phyloP scores from a whole-genome alignment of 495 filamentous ascomycete genomes.

The Geoglossum glabrum region DNA sequence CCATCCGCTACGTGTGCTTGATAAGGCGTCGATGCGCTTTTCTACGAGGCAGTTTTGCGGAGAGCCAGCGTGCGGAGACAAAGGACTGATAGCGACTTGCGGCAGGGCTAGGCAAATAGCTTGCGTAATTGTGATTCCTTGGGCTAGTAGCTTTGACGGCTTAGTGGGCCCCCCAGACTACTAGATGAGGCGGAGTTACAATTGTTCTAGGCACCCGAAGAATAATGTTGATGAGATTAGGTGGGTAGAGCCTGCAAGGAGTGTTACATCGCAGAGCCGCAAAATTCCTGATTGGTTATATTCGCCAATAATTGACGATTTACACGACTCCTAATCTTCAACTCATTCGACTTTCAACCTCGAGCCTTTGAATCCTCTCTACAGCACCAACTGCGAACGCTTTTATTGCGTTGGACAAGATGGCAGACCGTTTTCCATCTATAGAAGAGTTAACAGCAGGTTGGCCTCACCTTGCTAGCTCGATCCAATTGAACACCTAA shows the following conservation, averaged over 20 bases:
- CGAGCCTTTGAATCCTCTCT: neutral
- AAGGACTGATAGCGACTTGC: neutral
- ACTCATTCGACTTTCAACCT: neutral
- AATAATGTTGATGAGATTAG: neutral
- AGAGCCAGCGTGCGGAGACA: neutral
- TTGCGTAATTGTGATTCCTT: neutral
- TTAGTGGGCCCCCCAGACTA: neutral
- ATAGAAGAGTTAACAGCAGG: slow-evolving; percentile 90
- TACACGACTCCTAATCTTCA: no score
- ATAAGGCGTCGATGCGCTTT: neutral
- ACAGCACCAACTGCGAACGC: neutral
- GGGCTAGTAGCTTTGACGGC: neutral
- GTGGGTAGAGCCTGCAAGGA: neutral
- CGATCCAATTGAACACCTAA: neutral
- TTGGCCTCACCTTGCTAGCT: slow-evolving; percentile 21
- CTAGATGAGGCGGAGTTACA: neutral
- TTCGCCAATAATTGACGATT: neutral
- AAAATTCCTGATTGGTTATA: neutral
- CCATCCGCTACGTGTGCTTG: slow-evolving; percentile 34
- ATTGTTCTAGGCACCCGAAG: neutral
- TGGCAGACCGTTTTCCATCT: slow-evolving; percentile 94
- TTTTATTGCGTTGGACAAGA: slow-evolving; percentile 18
- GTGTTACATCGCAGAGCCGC: neutral
- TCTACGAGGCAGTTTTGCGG: neutral
- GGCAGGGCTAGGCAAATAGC: neutral